Evolutionary conservation across 2,329 filamentous ascomycete genomes (phyloP), one percentile per base, ranked within the genome.

Genomic region (Xylariales sp.): DNA sequence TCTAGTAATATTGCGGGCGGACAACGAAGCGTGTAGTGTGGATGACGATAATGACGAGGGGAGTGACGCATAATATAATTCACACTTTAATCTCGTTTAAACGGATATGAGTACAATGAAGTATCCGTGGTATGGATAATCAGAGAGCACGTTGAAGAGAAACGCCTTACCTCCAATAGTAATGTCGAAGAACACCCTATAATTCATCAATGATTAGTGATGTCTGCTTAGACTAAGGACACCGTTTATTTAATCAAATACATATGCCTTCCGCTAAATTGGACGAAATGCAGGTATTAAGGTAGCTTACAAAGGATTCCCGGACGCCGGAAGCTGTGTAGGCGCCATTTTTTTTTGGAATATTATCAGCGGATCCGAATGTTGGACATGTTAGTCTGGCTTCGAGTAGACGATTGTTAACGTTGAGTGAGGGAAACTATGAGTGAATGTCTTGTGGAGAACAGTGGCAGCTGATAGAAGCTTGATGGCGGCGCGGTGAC

Each of bases 121-220:
- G 7, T 39, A 41, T 48, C 18, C 39, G 18, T 1, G 54, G 7
- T 16, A 45, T 1, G 8, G 39, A 56, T 16, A 18, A 56, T 45
- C 0, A 45, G 14, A 16, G 23, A 45, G 12, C 14, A n/a, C 7
- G 23, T 34, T 32, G 39, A 18, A 9, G 4, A 50, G 70, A 55
- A 39, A 39, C 18, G 55, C 80, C 86, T 78, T 80, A 92, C 91
- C 91, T 83, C 92, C 92, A 65, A 96, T 84, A 3, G 92, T 92
- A 68, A 93, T 87, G 79, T 94, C 91, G 80, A 93, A 93, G 83
- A 94, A 92, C 73, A 91, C 89, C 75, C 84, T 86, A 60, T 28
- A 46, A 62, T 39, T 54, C 34, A 3, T 36, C 9, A 3, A 34
- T 32, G 7, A 28, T 64, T 53, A 62, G 61, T 41, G 16, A 18